Base-by-base conservation (phyloP, 495 filamentous ascomycete genomes). In the Articulospora tetracladia region DNA sequence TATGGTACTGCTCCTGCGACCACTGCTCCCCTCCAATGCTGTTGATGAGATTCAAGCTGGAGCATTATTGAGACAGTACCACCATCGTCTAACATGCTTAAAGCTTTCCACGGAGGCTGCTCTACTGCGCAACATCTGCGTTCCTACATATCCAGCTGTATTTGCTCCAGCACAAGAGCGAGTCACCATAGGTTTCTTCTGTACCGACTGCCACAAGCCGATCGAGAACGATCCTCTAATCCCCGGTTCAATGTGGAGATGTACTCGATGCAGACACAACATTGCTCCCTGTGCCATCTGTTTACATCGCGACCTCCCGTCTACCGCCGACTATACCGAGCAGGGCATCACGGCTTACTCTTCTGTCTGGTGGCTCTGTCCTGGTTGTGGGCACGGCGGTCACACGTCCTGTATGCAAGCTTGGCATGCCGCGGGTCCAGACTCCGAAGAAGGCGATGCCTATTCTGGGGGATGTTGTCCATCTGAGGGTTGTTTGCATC, bases 321-420 rank as follows among this genome's bases (percentile, higher is more conserved):
- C 50, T n/a, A 44, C 50, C 7, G 6, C 30, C 15, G 50, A 53
- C 26, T 53, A 30, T 17, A 19, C 24, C 7, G 23, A 17, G 28
- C 22, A 27, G 15, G 25, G 50, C 25, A 15, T 26, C 50, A 26
- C 50, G 17, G 12, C 50, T 1, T 15, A 24, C 2, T 30, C 39
- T 3, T 19, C 22, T 30, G 17, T 82, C 11, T 92, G 87, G 88
- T 83, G 79, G 66, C 87, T 83, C 76, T 93, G 89, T 61, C 83
- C 87, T 57, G 81, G 84, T 41, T 93, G 89, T 59, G 85, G 84
- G 20, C 89, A 93, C 62, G 88, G 88, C 48, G 89, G 88, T 6
- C 89, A 93, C 70, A 70, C 82, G 0, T 79, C 79, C 23, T 93
- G 89, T 63, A 77, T 92, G 50, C 76, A 77, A 49, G 80, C 76